Conservation (phyloP, 306 rosid species). For the Inga leiocalycina region DNA sequence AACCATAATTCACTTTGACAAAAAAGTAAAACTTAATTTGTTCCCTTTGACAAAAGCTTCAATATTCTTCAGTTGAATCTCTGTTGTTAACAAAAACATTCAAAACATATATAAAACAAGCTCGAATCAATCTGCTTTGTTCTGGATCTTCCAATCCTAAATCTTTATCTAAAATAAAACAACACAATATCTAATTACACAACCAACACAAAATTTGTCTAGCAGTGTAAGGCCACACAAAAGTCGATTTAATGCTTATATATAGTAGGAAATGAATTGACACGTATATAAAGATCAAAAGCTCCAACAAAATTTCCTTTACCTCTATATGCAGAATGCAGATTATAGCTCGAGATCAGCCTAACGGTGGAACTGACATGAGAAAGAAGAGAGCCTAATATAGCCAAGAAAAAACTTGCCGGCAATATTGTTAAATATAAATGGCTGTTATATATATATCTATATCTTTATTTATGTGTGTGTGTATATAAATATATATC, state of each 20-base stretch:
- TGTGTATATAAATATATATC: background rate
- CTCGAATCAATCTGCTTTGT: background rate
- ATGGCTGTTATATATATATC: background rate
- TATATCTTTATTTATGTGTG: background rate
- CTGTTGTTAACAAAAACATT: background rate
- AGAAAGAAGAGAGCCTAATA: constrained; percentile 45
- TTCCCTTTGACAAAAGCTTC: background rate
- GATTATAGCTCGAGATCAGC: constrained; percentile 1
- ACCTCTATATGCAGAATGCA: background rate
- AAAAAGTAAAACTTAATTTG: background rate
- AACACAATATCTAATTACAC: background rate
- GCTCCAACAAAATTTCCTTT: background rate
- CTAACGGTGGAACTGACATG: constrained; percentile 44
- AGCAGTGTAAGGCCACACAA: too few species aligned
- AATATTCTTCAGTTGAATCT: background rate
- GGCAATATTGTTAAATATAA: background rate
- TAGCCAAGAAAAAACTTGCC: constrained; percentile 70
- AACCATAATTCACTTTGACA: background rate
- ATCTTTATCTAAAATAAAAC: background rate
- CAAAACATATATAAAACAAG: background rate
- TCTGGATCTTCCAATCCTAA: background rate
- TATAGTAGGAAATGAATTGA: background rate
- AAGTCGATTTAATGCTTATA: background rate
- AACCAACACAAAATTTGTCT: too few species aligned
- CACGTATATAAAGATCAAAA: background rate